Percentiles rank a stretch among this genome's conserved stretches.
These are phyloP conservation scores for Mycena maculata DNA, from an alignment of 768 basidiomycete genomes.

Conservation along the genomic window DNA sequence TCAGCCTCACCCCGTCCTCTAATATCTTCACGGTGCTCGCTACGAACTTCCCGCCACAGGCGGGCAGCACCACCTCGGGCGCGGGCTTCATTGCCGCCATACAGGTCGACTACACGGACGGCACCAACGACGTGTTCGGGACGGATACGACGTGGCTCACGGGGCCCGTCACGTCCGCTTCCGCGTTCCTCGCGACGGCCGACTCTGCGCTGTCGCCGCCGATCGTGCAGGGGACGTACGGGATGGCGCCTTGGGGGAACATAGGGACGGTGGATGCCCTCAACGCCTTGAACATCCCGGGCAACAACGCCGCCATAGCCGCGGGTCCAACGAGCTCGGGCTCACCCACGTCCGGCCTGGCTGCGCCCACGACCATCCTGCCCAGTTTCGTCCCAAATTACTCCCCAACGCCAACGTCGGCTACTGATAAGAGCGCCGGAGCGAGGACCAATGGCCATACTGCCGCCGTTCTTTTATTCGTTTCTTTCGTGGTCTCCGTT, in stretches of 20 bases:
- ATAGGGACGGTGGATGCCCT: not conserved
- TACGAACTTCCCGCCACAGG: slow-evolving; percentile 3
- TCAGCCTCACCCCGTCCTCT: slow-evolving; percentile 1
- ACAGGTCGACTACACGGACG: slow-evolving; percentile 11
- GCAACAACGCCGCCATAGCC: not conserved
- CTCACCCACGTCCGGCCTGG: not conserved
- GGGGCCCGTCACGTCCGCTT: not conserved
- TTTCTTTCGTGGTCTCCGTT: not conserved
- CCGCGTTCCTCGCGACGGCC: slow-evolving; percentile 2
- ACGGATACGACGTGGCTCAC: slow-evolving; percentile 25
- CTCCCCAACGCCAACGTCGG: not conserved
- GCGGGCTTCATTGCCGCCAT: slow-evolving; percentile 20
- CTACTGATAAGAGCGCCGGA: too few species aligned
- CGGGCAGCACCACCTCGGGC: not conserved
- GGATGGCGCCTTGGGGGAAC: not conserved
- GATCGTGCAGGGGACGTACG: not conserved
- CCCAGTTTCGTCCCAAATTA: not conserved
- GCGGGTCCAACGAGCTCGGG: not conserved
- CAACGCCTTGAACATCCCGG: not conserved
- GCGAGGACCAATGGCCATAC: not conserved
- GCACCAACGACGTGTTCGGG: not conserved
- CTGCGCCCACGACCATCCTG: not conserved
- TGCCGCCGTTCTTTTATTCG: not conserved
- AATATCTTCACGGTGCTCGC: slow-evolving; percentile 25
- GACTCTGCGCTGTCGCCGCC: not conserved